phyloP scores from a whole-genome alignment of 2,329 filamentous ascomycete species.

The Rhynchosporium graminicola region DNA sequence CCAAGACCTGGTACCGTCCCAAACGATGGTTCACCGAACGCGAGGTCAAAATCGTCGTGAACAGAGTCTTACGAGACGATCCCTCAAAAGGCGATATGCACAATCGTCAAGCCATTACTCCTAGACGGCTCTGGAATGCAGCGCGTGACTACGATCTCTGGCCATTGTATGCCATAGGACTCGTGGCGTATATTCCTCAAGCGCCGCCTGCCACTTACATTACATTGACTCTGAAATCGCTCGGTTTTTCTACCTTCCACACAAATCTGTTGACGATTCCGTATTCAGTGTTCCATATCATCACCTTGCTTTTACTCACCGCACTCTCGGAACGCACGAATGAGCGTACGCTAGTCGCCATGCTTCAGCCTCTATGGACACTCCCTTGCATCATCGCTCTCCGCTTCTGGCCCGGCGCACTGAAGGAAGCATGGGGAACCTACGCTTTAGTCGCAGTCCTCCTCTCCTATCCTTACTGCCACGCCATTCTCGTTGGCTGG shows the following conservation, averaged over 20 bases:
- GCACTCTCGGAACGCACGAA: constrained; percentile 47
- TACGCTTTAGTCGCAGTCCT: constrained; percentile 42
- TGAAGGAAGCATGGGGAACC: constrained; percentile 41
- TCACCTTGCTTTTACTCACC: constrained; percentile 49
- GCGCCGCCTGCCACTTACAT: constrained; percentile 52
- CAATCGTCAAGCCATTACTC: constrained; percentile 58
- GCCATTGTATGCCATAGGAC: constrained; percentile 51
- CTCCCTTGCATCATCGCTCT: constrained; percentile 45
- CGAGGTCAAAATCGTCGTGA: constrained; percentile 68
- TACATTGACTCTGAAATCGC: constrained; percentile 50
- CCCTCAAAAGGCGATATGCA: constrained; percentile 56
- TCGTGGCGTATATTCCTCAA: constrained; percentile 52
- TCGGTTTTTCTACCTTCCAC: constrained; percentile 44
- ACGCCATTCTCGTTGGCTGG: constrained; percentile 44
- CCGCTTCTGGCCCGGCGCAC: constrained; percentile 36
- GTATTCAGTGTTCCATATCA: constrained; percentile 47
- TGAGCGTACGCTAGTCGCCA: constrained; percentile 42
- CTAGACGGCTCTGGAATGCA: constrained; percentile 51
- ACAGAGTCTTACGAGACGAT: constrained; percentile 57
- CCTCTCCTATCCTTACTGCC: constrained; percentile 37
- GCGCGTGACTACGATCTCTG: constrained; percentile 62
- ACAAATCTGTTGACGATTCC: constrained; percentile 51
- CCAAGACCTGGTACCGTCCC: constrained; percentile 53
- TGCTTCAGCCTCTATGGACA: constrained; percentile 45
- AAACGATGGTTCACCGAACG: constrained; percentile 64